Conservation (phyloP, 164 flowering plant species). For the Berberis thunbergii region DNA sequence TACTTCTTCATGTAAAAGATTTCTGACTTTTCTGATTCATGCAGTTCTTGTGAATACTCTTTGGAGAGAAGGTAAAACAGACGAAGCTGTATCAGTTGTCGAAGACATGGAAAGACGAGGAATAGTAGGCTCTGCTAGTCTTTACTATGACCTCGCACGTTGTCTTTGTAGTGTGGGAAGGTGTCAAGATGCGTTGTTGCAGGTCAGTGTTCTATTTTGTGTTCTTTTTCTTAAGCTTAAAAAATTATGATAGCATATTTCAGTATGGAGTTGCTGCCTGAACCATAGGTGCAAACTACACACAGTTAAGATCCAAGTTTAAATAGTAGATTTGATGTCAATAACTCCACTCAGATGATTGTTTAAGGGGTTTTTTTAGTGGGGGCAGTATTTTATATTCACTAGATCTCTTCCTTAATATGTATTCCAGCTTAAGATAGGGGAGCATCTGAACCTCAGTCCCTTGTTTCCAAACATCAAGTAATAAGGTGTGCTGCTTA, state of each 20-base stretch:
- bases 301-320: too few relatives aligned
- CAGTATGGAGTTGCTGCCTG: background rate
- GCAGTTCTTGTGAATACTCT: constrained; percentile 82
- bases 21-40: constrained; percentile 9
- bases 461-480: too few relatives aligned
- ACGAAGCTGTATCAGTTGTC: constrained; percentile 67
- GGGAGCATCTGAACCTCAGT: too few relatives aligned
- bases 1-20: background rate
- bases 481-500: too few relatives aligned
- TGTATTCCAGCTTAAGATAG: too few relatives aligned
- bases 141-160: constrained; percentile 94
- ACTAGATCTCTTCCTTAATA: too few relatives aligned
- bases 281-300: background rate
- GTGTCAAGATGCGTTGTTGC: constrained; percentile 65
- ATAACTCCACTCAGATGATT: too few relatives aligned
- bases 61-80: constrained; percentile 77
- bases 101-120: constrained; percentile 85
- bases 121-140: constrained; percentile 81
- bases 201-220: constrained; percentile 28
- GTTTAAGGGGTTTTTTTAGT: too few relatives aligned
- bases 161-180: constrained; percentile 92
- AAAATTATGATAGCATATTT: background rate
- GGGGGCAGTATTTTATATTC: too few relatives aligned
- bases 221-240: background rate
- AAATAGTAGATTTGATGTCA: too few relatives aligned